Base-by-base conservation (phyloP, 768 basidiomycete genomes). In the Cystobasidium tubakii region DNA sequence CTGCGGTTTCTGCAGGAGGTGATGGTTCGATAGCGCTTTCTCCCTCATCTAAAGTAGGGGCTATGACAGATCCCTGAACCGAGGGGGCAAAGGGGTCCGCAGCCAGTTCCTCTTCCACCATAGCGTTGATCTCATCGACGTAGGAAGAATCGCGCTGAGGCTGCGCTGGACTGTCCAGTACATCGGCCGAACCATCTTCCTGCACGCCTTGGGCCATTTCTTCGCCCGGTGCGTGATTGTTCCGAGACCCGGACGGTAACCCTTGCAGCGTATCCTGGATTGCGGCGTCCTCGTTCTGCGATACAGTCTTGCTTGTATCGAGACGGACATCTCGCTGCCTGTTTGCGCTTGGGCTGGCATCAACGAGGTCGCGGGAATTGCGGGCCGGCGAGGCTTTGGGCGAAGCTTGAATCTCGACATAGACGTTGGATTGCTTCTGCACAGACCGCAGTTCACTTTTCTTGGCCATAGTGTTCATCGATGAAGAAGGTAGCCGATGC, bases 31-130 rank as follows among this genome's bases (percentile, higher is more conserved):
- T 55, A 21, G 54, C 4, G 54, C 12, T 23, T 6, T 21, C 54
- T 25, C 12, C 39, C 39, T 15, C 15, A 6, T 39, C 39, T 15
- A 15, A 6, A 39, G 39, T 15, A 39, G n/a, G n/a, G n/a, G n/a
- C n/a, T n/a, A n/a, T n/a, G n/a, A n/a, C n/a, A n/a, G n/a, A n/a
- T n/a, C n/a, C n/a, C n/a, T n/a, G n/a, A n/a, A n/a, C n/a, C n/a
- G n/a, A n/a, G n/a, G n/a, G n/a, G n/a, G n/a, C n/a, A n/a, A n/a
- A n/a, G n/a, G n/a, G n/a, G n/a, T n/a, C n/a, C n/a, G n/a, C n/a
- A n/a, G 63, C 63, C 12, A 39, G 34, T 13, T 43, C 63, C 39
- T 65, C 63, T 23, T 65, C 63, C 27, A 65, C 43, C 36, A 65
- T 65, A 17, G 19, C 63, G 25, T 42, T 46, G 29, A 39, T 65